These are phyloP conservation scores for Rhodotorula sp. DNA, from an alignment of 1,284 basidiomycete species.

Conservation along the genomic window DNA sequence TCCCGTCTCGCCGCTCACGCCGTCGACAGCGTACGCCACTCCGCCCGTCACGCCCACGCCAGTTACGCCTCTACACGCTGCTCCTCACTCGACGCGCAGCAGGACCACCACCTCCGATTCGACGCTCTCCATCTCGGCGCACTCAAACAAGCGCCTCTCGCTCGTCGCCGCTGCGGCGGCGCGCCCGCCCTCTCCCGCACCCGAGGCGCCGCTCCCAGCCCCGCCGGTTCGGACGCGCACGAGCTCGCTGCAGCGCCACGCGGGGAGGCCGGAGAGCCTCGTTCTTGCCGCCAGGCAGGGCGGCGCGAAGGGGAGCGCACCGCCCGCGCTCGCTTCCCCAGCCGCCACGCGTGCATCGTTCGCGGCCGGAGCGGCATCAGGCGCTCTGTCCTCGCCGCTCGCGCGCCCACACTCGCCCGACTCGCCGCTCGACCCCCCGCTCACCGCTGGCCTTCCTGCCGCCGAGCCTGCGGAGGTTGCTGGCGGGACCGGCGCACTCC, in stretches of 20 bases:
- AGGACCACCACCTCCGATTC: not conserved
- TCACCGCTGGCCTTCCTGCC: not conserved
- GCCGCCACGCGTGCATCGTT: no score
- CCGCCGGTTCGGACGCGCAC: not conserved
- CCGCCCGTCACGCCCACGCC: slow-evolving; percentile 4
- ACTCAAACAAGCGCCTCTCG: not conserved
- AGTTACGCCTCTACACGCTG: not conserved
- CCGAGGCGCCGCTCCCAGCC: not conserved
- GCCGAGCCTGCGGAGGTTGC: no score
- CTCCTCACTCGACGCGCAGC: not conserved
- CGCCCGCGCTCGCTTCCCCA: no score
- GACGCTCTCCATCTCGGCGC: not conserved
- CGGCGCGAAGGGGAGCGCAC: no score
- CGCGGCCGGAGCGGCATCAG: no score
- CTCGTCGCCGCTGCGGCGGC: not conserved
- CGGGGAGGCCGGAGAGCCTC: not conserved
- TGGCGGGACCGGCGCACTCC: not conserved
- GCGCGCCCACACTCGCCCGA: not conserved
- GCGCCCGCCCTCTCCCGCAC: not conserved
- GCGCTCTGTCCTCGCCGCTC: not conserved
- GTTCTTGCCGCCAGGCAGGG: no score
- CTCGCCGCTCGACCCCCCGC: slow-evolving; percentile 4
- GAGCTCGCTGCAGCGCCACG: not conserved
- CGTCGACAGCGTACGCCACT: slow-evolving; percentile 1
- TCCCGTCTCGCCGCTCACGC: not conserved